Percentiles rank a stretch among this genome's conserved stretches.
Conservation (phyloP, 441 rosid species). For the Rhodomyrtus psidioides region DNA sequence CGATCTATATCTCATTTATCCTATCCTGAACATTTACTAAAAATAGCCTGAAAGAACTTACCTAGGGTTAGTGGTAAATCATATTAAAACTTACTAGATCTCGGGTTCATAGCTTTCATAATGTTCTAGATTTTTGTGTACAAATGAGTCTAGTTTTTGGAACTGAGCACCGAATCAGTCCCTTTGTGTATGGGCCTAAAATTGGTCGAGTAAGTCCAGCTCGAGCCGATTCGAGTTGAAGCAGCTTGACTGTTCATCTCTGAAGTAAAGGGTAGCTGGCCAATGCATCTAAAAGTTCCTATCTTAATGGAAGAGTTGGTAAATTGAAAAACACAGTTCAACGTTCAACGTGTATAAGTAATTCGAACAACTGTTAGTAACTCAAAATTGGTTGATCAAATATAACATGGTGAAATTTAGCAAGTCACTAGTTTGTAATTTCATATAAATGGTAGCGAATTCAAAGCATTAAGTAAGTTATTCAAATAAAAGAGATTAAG, state of each 20-base stretch:
- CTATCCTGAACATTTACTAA: too few species aligned
- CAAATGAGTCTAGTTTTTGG: background rate
- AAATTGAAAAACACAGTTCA: background rate
- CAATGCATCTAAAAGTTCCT: background rate
- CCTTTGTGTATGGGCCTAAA: background rate
- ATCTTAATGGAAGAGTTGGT: background rate
- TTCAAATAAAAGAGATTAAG: too few species aligned
- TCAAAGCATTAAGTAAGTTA: background rate
- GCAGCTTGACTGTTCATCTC: fast-evolving
- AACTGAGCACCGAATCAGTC: background rate
- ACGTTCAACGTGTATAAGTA: too few species aligned
- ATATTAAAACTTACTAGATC: background rate
- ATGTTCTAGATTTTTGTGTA: background rate
- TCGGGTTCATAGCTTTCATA: too few species aligned
- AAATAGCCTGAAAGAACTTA: background rate
- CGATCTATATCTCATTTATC: too few species aligned
- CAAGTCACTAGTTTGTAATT: background rate
- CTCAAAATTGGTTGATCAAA: background rate
- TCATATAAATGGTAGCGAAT: background rate
- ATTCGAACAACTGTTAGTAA: too few species aligned
- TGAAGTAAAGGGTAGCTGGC: background rate
- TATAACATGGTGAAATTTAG: background rate
- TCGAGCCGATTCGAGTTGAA: background rate
- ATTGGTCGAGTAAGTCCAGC: background rate
- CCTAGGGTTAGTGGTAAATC: background rate